Conservation (phyloP, 495 filamentous ascomycete species). For the Oidiodendron maius region DNA sequence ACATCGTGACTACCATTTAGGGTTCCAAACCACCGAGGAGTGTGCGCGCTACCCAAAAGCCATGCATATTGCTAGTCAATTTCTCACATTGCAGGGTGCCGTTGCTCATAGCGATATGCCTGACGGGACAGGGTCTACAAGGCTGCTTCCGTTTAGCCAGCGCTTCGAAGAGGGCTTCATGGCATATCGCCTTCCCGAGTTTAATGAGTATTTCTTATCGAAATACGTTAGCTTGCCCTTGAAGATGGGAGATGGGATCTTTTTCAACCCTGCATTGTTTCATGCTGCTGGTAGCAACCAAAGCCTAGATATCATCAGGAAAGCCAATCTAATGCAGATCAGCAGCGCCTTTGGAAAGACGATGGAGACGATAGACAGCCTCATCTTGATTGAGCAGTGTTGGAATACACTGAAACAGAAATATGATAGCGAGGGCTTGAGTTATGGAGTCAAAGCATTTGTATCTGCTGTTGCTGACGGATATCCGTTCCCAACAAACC, state of each 20-base stretch:
- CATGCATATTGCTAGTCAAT: slow-evolving; percentile 39
- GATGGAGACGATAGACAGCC: slow-evolving; percentile 48
- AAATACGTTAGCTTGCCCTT: slow-evolving; percentile 41
- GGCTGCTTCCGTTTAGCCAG: slow-evolving; percentile 50
- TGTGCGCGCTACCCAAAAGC: slow-evolving; percentile 33
- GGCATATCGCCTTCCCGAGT: slow-evolving; percentile 40
- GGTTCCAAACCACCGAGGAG: slow-evolving; percentile 38
- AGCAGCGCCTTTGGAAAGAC: slow-evolving; percentile 51
- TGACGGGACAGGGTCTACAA: slow-evolving; percentile 41
- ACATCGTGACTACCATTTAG: slow-evolving; percentile 56
- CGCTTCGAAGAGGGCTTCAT: slow-evolving; percentile 43
- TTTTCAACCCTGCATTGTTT: slow-evolving; percentile 52
- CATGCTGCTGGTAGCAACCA: slow-evolving; percentile 50
- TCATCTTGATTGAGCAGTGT: slow-evolving; percentile 33
- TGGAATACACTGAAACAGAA: slow-evolving; percentile 33
- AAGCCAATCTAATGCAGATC: slow-evolving; percentile 49
- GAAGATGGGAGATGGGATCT: slow-evolving; percentile 43
- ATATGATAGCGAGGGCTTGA: slow-evolving; percentile 28
- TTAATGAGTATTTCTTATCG: slow-evolving; percentile 40
- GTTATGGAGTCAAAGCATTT: slow-evolving; percentile 29
- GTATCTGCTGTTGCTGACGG: slow-evolving; percentile 42
- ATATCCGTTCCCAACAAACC: slow-evolving; percentile 53
- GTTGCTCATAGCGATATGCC: slow-evolving; percentile 54
- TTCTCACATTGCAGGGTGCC: slow-evolving; percentile 51
- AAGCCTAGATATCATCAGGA: slow-evolving; percentile 37